Base-by-base conservation (phyloP, 371 early-diverging fungal genomes). In the Dipsacomyces acuminosporus region DNA sequence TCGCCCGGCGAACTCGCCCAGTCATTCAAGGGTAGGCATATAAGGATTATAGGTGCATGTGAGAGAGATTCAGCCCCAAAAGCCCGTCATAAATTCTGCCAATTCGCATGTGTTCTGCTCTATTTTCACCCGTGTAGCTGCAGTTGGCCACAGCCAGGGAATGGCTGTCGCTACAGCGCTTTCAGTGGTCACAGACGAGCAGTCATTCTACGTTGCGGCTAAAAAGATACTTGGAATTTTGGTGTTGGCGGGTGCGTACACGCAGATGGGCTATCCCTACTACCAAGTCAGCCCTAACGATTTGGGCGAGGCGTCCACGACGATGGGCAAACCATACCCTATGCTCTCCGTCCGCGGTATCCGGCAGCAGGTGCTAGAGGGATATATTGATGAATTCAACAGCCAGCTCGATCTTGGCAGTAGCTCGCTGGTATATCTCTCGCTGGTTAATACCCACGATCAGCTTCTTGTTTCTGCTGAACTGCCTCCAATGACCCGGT, bases 271-370 rank as follows among this genome's bases (percentile, higher is more conserved):
- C 3, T 89, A 82, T 76, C 93, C 91, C 48, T 74, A 77, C 25
- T 86, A 85, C 7, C 85, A 88, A 11, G 66, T 89, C 41, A 84
- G 87, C 73, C 89, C 89, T 40, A 71, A 61, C 19, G 17, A 44
- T 26, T 30, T 88, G 20, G 84, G 88, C 67, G 93, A 90, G 62
- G 87, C 3, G 74, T 86, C 38, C 70, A 71, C 50, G 84, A 87
- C 77, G 92, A 93, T n/a, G 61, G 94, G 92, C 41, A 80, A 80
- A 38, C 92, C 93, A 11, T 84, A 90, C 3, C 87, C 92, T n/a
- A 93, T 94, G 91, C 75, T 92, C 55, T 76, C 86, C 34, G 81
- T 93, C 41, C 78, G 77, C 48, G 85, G 85, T 36, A 77, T 89
- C 20, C 82, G 83, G 44, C 76, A 80, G 48, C 70, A 76, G 21